A percentile compares a stretch with the other conserved stretches of the same genome.
Evolutionary conservation across 75 land plant species (phyloP).

Genomic region (Sequoiadendron giganteum): DNA sequence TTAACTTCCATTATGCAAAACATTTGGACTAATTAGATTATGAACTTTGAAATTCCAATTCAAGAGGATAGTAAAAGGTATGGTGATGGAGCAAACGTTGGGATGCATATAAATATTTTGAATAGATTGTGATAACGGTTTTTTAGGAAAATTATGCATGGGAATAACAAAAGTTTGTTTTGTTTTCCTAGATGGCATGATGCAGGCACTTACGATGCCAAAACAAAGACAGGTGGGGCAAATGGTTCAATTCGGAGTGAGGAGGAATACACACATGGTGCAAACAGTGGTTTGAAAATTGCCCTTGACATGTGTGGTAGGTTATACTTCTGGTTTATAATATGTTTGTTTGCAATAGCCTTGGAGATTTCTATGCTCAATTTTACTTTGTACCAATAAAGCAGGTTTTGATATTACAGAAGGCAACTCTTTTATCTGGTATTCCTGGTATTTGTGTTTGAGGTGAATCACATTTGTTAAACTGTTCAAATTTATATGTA

Average conservation of each 20-base stretch:
- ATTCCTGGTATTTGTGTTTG: background rate
- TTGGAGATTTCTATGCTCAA: background rate
- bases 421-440: background rate
- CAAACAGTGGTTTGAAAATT: constrained; percentile 73
- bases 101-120: background rate
- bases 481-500: background rate
- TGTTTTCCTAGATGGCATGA: constrained; percentile 81
- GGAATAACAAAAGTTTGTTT: background rate
- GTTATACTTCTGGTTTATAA: constrained; percentile 1
- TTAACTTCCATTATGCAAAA: background rate
- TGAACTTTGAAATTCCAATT: background rate
- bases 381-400: constrained; percentile 2
- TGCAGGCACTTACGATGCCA: constrained; percentile 91
- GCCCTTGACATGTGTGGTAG: constrained; percentile 70
- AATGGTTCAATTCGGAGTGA: constrained; percentile 81
- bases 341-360: background rate
- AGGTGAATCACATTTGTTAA: background rate
- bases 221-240: constrained; percentile 84
- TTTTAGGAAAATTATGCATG: background rate
- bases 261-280: constrained; percentile 62
- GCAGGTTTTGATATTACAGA: constrained; percentile 1
- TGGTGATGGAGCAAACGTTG: background rate
- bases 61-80: background rate
- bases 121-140: background rate
- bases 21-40: background rate